These are phyloP conservation scores for Anisogramma anomala DNA, from an alignment of 2,329 filamentous ascomycete genomes.

Conservation along the genomic window DNA sequence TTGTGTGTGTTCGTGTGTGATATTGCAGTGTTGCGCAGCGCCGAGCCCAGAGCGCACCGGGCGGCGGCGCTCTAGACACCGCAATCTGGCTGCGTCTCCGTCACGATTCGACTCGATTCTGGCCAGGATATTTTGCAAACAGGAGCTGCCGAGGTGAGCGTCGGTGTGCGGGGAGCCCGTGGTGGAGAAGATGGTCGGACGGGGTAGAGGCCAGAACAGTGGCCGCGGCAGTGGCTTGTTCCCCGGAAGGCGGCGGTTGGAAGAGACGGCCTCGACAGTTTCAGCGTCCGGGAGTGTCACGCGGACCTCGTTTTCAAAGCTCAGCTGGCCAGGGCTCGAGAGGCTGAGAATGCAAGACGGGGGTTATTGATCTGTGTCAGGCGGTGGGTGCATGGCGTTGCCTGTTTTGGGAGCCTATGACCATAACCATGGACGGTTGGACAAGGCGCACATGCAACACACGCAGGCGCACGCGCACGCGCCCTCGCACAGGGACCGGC, in stretches of 20 bases:
- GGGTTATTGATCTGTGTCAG: conserved; percentile 4
- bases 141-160: background rate
- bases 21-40: conserved; percentile 7
- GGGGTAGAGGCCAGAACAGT: conserved; percentile 5
- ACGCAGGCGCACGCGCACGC: conserved; percentile 6
- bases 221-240: conserved; percentile 6
- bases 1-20: conserved; percentile 6
- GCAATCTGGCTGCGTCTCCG: too few relatives aligned
- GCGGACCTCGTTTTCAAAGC: conserved; percentile 8
- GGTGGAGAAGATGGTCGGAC: conserved; percentile 5
- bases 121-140: background rate
- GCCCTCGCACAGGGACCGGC: conserved; percentile 4
- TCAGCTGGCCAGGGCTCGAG: conserved; percentile 4
- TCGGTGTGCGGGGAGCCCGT: background rate
- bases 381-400: conserved; percentile 5
- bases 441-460: conserved; percentile 3
- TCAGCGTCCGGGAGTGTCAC: conserved; percentile 9
- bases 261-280: conserved; percentile 10
- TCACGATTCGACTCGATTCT: background rate
- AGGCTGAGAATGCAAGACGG: conserved; percentile 8
- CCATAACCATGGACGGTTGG: conserved; percentile 4
- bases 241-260: conserved; percentile 5
- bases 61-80: background rate
- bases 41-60: conserved; percentile 1
- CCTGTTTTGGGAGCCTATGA: background rate